Evolutionary conservation across 345 rosid genomes (phyloP).

Genomic region (Eucalyptus brandiana): DNA sequence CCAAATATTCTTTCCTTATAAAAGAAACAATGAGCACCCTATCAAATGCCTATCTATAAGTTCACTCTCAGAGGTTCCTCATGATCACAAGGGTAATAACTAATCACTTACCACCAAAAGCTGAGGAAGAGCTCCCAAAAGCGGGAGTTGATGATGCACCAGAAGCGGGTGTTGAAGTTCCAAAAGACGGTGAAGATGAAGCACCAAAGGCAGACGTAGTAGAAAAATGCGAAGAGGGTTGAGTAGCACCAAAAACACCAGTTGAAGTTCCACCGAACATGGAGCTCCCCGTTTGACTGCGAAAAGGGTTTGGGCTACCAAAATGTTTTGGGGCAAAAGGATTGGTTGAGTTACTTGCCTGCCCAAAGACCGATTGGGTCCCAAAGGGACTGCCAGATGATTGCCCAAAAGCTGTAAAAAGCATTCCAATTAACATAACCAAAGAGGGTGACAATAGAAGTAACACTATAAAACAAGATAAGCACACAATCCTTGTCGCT

Average conservation of each 20-base stretch:
- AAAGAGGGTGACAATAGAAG: background rate
- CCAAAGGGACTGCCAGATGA: conserved; percentile 52
- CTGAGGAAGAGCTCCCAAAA: conserved; percentile 50
- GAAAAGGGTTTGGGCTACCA: conserved; percentile 56
- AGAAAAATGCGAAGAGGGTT: conserved; percentile 49
- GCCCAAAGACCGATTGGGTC: conserved; percentile 60
- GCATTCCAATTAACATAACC: background rate
- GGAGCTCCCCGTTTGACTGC: conserved; percentile 62
- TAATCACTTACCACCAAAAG: conserved; percentile 53
- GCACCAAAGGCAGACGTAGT: conserved; percentile 66
- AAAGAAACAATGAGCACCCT: background rate
- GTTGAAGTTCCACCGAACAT: conserved; percentile 80
- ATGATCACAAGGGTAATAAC: background rate
- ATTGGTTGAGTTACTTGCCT: conserved; percentile 42
- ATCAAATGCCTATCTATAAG: background rate
- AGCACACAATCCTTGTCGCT: background rate
- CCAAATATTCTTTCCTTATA: background rate
- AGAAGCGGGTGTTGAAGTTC: conserved; percentile 41
- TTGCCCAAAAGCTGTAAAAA: conserved; percentile 66
- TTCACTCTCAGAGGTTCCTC: background rate
- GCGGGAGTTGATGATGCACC: conserved; percentile 63
- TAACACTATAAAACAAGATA: background rate
- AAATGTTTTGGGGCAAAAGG: conserved; percentile 73
- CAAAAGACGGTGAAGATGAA: conserved; percentile 69
- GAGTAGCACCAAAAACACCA: conserved; percentile 72